Percentiles rank a stretch among this genome's conserved stretches.
Conservation (phyloP, 306 rosid genomes). For the Trichosanthes cucumerina region DNA sequence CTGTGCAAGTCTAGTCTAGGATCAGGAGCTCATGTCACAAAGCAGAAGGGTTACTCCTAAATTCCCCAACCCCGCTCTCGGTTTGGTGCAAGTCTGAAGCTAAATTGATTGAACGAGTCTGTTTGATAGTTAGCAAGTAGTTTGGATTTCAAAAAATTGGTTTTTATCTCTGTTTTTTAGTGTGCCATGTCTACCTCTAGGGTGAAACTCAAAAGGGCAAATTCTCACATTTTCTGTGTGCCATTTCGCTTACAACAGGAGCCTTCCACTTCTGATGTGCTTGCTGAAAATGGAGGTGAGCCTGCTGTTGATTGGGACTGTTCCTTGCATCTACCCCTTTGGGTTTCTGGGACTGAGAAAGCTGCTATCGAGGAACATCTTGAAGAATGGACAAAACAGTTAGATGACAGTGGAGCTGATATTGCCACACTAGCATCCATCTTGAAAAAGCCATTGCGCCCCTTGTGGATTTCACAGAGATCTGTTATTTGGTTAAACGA, state of each 20-base stretch:
- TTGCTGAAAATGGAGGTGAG: conserved; percentile 5
- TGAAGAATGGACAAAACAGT: conserved; percentile 63
- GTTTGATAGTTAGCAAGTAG: neutral
- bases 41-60: neutral
- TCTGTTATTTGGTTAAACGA: conserved; percentile 86
- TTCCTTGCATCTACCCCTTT: conserved; percentile 82
- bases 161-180: neutral
- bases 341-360: conserved; percentile 73
- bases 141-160: neutral
- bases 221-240: neutral
- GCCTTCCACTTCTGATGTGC: conserved; percentile 16
- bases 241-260: conserved; percentile 25
- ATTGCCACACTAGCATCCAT: conserved; percentile 48
- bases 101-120: neutral
- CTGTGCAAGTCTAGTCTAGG: neutral
- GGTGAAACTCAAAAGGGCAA: neutral
- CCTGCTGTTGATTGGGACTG: conserved; percentile 56
- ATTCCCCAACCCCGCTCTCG: neutral
- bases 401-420: conserved; percentile 67
- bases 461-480: conserved; percentile 87
- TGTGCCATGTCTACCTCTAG: neutral
- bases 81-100: neutral
- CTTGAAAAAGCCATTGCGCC: conserved; percentile 75
- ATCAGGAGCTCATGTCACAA: neutral
- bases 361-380: conserved; percentile 53